Percentiles rank a stretch among this genome's conserved stretches.
phyloP scores from a whole-genome alignment of 176 grass and related monocot genomes.

The barley (Hordeum vulgare) region DNA sequence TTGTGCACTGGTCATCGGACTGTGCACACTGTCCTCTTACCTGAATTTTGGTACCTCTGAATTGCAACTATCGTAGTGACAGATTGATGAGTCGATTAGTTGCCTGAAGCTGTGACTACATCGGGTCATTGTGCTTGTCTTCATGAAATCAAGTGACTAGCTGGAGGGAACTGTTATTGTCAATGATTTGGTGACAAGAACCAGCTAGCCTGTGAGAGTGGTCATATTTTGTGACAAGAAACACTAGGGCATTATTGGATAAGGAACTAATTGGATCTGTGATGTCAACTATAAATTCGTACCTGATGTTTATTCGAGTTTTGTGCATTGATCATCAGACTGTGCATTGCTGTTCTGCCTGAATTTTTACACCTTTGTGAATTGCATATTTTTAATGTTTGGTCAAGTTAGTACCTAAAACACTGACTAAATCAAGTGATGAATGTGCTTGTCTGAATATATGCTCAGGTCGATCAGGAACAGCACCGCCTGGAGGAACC shows the following conservation, averaged over 20 bases:
- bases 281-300: neutral
- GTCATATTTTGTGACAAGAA: neutral
- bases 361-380: neutral
- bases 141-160: neutral
- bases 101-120: no score
- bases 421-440: neutral
- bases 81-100: no score
- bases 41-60: no score
- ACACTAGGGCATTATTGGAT: neutral
- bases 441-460: neutral
- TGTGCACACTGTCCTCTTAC: neutral
- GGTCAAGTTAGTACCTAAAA: neutral
- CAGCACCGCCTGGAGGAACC: conserved; percentile 45
- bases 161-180: neutral
- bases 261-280: neutral
- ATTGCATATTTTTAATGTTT: neutral
- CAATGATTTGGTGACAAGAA: neutral
- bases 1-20: neutral
- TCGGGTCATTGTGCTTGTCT: no score
- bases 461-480: conserved; percentile 51
- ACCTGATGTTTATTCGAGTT: no score
- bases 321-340: no score
- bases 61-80: no score
- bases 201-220: neutral
- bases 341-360: neutral